Evolutionary conservation across 768 basidiomycete genomes (phyloP).

Genomic region (Boletus reticuloceps): DNA sequence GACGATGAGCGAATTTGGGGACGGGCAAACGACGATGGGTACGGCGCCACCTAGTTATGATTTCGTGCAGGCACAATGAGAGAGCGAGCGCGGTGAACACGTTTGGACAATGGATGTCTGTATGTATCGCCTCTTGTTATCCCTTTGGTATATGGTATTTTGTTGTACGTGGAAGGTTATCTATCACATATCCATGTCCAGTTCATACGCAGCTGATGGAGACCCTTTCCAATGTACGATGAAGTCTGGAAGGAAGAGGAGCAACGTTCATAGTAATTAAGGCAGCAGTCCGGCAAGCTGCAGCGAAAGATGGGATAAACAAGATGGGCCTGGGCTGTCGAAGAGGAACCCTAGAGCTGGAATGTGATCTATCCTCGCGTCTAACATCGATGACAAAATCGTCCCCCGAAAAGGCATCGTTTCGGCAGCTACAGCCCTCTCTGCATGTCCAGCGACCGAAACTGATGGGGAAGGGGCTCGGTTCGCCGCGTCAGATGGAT

Average conservation of each 20-base stretch:
- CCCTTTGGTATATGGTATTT: too few relatives aligned
- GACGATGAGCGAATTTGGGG: slow-evolving; percentile 36
- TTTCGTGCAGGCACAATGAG: slow-evolving; percentile 10
- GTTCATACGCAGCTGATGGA: too few relatives aligned
- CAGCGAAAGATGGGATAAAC: too few relatives aligned
- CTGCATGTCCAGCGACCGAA: background rate
- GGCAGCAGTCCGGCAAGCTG: too few relatives aligned
- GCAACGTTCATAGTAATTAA: too few relatives aligned
- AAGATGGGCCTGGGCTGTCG: background rate
- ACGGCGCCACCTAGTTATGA: slow-evolving; percentile 27
- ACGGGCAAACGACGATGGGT: slow-evolving; percentile 28
- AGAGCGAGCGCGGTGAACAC: background rate
- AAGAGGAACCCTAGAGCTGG: background rate
- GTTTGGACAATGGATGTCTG: too few relatives aligned
- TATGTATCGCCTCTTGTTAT: too few relatives aligned
- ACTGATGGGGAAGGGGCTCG: background rate
- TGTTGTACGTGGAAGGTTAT: too few relatives aligned
- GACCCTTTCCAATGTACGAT: too few relatives aligned
- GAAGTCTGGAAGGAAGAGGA: too few relatives aligned
- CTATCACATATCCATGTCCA: too few relatives aligned
- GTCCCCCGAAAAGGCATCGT: background rate
- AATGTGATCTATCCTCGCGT: background rate
- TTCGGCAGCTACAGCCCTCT: background rate
- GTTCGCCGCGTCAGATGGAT: background rate
- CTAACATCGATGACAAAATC: background rate